Conservation (phyloP, 208 protist species). For the Kentomonas sorsogonicus region DNA sequence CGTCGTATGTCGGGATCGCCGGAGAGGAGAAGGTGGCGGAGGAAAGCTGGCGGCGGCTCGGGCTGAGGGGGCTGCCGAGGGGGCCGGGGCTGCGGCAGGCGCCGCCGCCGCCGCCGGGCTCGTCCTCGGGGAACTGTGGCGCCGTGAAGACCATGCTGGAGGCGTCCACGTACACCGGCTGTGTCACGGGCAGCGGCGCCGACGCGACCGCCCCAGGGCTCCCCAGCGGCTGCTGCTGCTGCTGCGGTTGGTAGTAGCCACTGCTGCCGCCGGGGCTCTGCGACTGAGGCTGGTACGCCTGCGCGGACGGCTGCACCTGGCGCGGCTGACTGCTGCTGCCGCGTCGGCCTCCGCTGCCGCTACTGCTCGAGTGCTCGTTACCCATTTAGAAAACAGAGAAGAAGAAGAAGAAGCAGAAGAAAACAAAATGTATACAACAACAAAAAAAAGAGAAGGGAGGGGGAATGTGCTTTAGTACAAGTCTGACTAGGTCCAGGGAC, state of each 20-base stretch:
- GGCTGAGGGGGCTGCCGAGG: constrained; percentile 1
- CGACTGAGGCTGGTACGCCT: not conserved
- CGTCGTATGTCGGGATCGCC: not conserved
- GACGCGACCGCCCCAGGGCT: constrained; percentile 8
- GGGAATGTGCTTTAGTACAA: too few relatives aligned
- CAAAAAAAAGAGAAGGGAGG: too few relatives aligned
- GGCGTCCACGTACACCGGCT: constrained; percentile 41
- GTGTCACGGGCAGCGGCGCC: constrained; percentile 10
- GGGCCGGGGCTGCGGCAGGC: not conserved
- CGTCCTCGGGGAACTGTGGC: constrained; percentile 17
- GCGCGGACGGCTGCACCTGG: not conserved
- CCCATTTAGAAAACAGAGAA: constrained; percentile 15
- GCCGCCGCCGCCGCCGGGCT: constrained; percentile 9
- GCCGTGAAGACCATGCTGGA: constrained; percentile 37
- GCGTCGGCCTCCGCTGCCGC: not conserved
- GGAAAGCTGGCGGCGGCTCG: not conserved
- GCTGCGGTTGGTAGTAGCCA: not conserved
- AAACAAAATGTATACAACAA: not conserved
- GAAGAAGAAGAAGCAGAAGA: not conserved
- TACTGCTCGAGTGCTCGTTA: constrained; percentile 15
- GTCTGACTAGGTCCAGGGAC: not conserved
- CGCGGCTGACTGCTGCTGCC: not conserved
- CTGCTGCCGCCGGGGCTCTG: not conserved
- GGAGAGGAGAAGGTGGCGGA: constrained; percentile 2
- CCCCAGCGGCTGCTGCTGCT: not conserved